These are phyloP conservation scores for Saraca asoca DNA, from an alignment of 331 rosid genomes.

Conservation along the genomic window DNA sequence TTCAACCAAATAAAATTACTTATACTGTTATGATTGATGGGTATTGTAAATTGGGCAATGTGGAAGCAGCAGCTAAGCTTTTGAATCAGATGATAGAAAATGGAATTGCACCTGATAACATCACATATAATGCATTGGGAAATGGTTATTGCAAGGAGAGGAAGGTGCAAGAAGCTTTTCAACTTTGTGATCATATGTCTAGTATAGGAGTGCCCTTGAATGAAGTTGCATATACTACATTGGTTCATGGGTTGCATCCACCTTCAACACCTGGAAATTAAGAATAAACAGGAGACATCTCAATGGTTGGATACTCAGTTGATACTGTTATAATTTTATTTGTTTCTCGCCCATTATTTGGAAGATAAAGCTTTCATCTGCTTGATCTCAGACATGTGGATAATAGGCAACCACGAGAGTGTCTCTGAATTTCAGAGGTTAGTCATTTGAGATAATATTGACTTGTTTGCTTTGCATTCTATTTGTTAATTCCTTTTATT, in stretches of 20 bases:
- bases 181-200: slow-evolving; percentile 47
- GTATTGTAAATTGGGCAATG: slow-evolving; percentile 63
- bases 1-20: slow-evolving; percentile 65
- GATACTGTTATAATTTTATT: slow-evolving; percentile 25
- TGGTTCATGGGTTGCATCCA: slow-evolving; percentile 48
- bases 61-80: slow-evolving; percentile 62
- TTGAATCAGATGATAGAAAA: slow-evolving; percentile 55
- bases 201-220: slow-evolving; percentile 42
- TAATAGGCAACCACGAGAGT: slow-evolving; percentile 31
- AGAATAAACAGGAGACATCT: slow-evolving; percentile 42
- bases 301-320: slow-evolving; percentile 28
- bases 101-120: slow-evolving; percentile 67
- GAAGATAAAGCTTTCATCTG: slow-evolving; percentile 26
- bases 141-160: slow-evolving; percentile 59
- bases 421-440: slow-evolving; percentile 42
- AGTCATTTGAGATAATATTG: slow-evolving; percentile 29
- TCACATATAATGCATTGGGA: slow-evolving; percentile 59
- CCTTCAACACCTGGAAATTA: slow-evolving; percentile 39
- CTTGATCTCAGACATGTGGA: slow-evolving; percentile 23
- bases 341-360: slow-evolving; percentile 26
- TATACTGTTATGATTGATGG: slow-evolving; percentile 75
- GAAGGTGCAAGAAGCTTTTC: slow-evolving; percentile 51
- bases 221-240: slow-evolving; percentile 52
- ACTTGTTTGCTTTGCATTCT: slow-evolving; percentile 8
- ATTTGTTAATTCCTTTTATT: slow-evolving; percentile 6